These are phyloP conservation scores for Pichia inconspicua DNA, from an alignment of 1,139 yeast genomes.

Conservation along the genomic window DNA sequence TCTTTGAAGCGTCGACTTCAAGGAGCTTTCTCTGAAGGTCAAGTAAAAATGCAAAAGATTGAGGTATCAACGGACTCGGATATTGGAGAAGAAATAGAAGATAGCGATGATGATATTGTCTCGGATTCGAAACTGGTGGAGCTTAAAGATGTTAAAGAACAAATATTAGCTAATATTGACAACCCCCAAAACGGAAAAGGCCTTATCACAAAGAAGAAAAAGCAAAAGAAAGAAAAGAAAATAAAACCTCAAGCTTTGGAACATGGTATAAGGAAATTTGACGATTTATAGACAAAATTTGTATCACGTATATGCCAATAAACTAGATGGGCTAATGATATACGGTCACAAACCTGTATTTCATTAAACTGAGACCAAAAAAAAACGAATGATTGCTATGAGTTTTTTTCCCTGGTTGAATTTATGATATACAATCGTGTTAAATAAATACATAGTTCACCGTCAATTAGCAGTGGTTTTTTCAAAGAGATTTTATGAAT, in stretches of 20 bases:
- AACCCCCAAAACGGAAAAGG: constrained; percentile 19
- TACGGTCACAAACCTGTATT: too few relatives aligned
- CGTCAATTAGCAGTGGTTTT: too few relatives aligned
- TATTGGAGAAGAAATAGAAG: constrained; percentile 12
- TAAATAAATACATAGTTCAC: too few relatives aligned
- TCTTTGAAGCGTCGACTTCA: constrained; percentile 14
- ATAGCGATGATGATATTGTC: constrained; percentile 11
- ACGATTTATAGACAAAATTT: constrained; percentile 38
- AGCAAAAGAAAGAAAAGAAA: constrained; percentile 31
- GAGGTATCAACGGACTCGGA: constrained; percentile 14
- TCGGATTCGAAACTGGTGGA: constrained; percentile 7
- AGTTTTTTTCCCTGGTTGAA: too few relatives aligned
- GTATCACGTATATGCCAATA: neutral
- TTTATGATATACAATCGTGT: too few relatives aligned
- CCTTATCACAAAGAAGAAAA: constrained; percentile 20
- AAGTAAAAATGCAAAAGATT: constrained; percentile 10
- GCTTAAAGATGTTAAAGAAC: constrained; percentile 20
- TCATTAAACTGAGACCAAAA: too few relatives aligned
- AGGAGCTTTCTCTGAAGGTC: neutral
- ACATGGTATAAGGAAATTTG: constrained; percentile 62
- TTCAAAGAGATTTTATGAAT: too few relatives aligned
- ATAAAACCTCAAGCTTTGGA: constrained; percentile 46
- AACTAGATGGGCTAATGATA: too few relatives aligned
- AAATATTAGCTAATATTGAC: constrained; percentile 20
- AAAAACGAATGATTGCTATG: too few relatives aligned